Conservation (phyloP, 1,284 basidiomycete species). For the Ganoderma sp. region DNA sequence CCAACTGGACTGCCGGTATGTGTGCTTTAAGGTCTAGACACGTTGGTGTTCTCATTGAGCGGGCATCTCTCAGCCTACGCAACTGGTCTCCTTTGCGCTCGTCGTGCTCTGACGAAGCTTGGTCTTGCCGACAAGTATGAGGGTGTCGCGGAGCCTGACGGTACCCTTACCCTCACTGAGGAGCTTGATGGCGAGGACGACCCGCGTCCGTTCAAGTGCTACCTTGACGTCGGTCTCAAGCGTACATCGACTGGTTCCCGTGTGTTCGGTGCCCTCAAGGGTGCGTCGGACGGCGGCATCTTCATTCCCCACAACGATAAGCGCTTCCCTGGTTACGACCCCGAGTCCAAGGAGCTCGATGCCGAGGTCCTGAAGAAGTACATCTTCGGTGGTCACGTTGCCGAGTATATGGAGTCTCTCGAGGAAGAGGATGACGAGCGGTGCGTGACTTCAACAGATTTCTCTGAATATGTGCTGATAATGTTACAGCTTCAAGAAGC, state of each 20-base stretch:
- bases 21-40: constrained; percentile 17
- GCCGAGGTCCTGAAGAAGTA: constrained; percentile 97
- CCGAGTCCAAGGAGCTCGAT: constrained; percentile 93
- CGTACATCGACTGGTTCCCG: constrained; percentile 98
- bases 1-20: constrained; percentile 96
- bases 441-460: constrained; percentile 44
- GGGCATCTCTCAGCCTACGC: constrained; percentile 77
- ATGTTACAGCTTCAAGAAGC: constrained; percentile 90
- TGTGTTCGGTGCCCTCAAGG: constrained; percentile 99
- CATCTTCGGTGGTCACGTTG: constrained; percentile 97
- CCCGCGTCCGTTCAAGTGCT: constrained; percentile 98
- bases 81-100: constrained; percentile 94
- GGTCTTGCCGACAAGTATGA: constrained; percentile 99
- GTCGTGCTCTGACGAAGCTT: constrained; percentile 94
- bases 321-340: constrained; percentile 98
- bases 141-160: constrained; percentile 93
- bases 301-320: constrained; percentile 98
- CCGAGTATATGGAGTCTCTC: constrained; percentile 99
- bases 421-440: constrained; percentile 99
- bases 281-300: constrained; percentile 97
- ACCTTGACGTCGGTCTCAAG: constrained; percentile 98
- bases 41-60: not conserved
- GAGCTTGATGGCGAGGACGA: constrained; percentile 90
- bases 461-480: not conserved
- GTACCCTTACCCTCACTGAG: constrained; percentile 85